Conservation (phyloP, 179 eudicot genomes). For the Dionaea muscipula region DNA sequence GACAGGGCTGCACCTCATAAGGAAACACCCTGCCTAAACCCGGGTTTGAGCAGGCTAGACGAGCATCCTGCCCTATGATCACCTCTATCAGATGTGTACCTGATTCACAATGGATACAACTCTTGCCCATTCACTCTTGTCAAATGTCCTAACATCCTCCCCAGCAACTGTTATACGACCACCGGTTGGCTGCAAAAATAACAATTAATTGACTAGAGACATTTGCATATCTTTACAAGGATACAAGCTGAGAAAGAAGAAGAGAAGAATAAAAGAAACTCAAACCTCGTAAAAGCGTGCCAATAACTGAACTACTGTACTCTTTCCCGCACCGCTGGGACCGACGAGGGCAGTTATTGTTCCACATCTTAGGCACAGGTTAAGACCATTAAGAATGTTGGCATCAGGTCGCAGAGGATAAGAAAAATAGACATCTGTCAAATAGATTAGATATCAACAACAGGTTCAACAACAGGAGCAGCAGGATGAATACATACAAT, state of each 20-base stretch:
- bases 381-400: constrained; percentile 59
- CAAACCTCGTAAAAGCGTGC: constrained; percentile 94
- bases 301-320: constrained; percentile 87
- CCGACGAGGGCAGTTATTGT: constrained; percentile 93
- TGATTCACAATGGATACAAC: constrained; percentile 90
- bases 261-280: neutral
- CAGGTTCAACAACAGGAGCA: neutral
- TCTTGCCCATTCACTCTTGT: constrained; percentile 96
- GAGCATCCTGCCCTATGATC: too few relatives aligned
- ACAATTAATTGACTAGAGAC: constrained; percentile 1
- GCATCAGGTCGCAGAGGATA: constrained; percentile 95
- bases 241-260: too few relatives aligned
- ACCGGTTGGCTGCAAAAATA: constrained; percentile 66
- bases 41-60: too few relatives aligned
- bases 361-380: constrained; percentile 65
- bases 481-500: too few relatives aligned
- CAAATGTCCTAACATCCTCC: constrained; percentile 83
- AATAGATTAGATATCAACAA: neutral
- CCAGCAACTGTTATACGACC: constrained; percentile 86
- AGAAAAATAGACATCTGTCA: constrained; percentile 81
- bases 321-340: constrained; percentile 96
- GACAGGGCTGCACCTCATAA: too few relatives aligned
- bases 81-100: constrained; percentile 27
- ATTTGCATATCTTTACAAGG: constrained; percentile 1
- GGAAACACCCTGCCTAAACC: too few relatives aligned